phyloP scores from a whole-genome alignment of 1,284 basidiomycete species.

The Microbotryum scabiosae region DNA sequence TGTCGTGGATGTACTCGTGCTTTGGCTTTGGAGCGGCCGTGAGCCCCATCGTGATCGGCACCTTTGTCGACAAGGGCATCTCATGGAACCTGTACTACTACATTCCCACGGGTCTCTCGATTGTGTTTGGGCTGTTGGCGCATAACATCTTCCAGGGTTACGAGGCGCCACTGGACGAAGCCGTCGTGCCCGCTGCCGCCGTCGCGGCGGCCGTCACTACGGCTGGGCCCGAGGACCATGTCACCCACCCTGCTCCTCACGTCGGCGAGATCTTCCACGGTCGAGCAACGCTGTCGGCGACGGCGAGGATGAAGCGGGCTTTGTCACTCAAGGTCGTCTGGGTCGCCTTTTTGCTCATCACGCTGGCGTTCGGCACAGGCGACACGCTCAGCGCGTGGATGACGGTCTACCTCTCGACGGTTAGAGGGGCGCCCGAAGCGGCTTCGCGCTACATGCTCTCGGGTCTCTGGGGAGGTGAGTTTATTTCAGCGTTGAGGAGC shows the following conservation, averaged over 20 bases:
- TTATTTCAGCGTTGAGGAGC: background rate
- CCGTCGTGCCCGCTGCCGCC: background rate
- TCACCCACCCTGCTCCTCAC: too few relatives aligned
- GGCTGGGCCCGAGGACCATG: background rate
- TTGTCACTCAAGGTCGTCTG: conserved; percentile 16
- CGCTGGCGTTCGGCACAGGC: conserved; percentile 21
- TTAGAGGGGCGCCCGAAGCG: conserved; percentile 9
- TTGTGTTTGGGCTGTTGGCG: conserved; percentile 13
- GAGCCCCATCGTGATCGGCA: conserved; percentile 25
- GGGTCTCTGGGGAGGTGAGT: conserved; percentile 17
- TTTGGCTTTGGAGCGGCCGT: conserved; percentile 19
- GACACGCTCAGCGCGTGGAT: conserved; percentile 26
- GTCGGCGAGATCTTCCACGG: conserved; percentile 22
- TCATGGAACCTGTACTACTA: conserved; percentile 19
- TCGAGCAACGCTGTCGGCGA: conserved; percentile 13
- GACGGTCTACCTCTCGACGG: conserved; percentile 19
- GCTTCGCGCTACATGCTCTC: conserved; percentile 23
- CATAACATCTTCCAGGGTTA: background rate
- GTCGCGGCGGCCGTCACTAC: background rate
- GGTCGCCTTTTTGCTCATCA: conserved; percentile 22
- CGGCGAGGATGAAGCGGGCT: conserved; percentile 17
- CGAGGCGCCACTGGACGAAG: background rate
- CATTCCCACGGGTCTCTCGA: conserved; percentile 12
- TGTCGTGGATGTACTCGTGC: conserved; percentile 18
- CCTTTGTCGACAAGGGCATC: conserved; percentile 16